Conservation (phyloP, 306 rosid species). For the Glycine tomentella region DNA sequence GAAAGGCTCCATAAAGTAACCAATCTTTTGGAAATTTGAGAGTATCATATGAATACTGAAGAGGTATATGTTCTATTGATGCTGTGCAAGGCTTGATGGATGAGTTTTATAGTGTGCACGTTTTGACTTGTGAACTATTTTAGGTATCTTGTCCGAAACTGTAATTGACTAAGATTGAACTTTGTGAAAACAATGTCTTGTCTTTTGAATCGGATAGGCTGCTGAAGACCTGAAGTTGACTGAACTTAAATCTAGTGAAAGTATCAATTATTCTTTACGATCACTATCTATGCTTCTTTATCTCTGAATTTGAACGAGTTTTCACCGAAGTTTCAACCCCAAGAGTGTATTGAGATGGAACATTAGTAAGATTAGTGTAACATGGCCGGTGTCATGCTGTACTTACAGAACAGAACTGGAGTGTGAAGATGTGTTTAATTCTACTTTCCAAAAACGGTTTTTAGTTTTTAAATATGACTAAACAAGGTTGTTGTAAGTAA, state of each 20-base stretch:
- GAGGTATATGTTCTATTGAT: too few relatives aligned
- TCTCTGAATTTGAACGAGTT: conserved; percentile 2
- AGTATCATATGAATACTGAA: background rate
- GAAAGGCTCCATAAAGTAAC: background rate
- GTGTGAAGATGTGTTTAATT: too few relatives aligned
- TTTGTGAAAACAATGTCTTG: background rate
- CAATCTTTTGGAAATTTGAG: conserved; percentile 6
- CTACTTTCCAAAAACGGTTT: too few relatives aligned
- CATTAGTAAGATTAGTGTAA: background rate
- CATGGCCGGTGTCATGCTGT: too few relatives aligned
- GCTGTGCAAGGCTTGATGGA: background rate
- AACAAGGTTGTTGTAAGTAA: too few relatives aligned
- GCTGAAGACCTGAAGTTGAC: background rate
- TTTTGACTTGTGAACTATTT: conserved; percentile 27
- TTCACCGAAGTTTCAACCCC: background rate
- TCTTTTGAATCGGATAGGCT: background rate
- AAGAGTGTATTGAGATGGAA: background rate
- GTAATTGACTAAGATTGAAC: conserved; percentile 32
- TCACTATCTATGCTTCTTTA: too few relatives aligned
- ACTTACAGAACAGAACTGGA: too few relatives aligned
- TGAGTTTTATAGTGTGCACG: background rate
- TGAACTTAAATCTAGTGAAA: background rate
- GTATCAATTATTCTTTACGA: too few relatives aligned
- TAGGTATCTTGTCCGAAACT: background rate
- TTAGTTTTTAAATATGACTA: too few relatives aligned